Base-by-base conservation (phyloP, 1,139 yeast species). In the Neolecta irregularis region DNA sequence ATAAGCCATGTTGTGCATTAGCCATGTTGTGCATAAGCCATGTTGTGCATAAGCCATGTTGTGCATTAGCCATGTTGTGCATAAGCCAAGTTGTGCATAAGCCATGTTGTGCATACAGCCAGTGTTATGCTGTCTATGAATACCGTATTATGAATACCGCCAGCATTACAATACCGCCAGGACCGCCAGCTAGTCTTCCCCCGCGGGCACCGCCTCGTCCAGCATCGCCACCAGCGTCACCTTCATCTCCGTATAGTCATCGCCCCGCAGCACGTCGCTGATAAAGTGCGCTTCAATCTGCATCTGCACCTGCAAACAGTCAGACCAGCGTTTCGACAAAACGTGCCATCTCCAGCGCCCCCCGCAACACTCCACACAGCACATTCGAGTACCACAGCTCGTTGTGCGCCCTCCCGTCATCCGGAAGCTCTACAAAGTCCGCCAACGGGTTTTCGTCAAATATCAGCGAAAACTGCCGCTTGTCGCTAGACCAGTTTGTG, bases 121-220 rank as follows among this genome's bases (percentile, higher is more conserved):
- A n/a, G n/a, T n/a, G n/a, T n/a, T n/a, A n/a, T n/a, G n/a, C n/a
- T n/a, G n/a, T n/a, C n/a, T n/a, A n/a, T n/a, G n/a, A n/a, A n/a
- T n/a, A n/a, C n/a, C n/a, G n/a, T n/a, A n/a, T n/a, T n/a, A n/a
- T n/a, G n/a, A n/a, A n/a, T n/a, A n/a, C n/a, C n/a, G n/a, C n/a
- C n/a, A n/a, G n/a, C n/a, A n/a, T n/a, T n/a, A n/a, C n/a, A n/a
- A n/a, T n/a, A n/a, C n/a, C n/a, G n/a, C n/a, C n/a, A n/a, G n/a
- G n/a, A n/a, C n/a, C n/a, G n/a, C n/a, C n/a, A n/a, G 23, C 32
- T 58, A 83, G 48, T 85, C 95, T 55, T 88, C 96, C 15, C 96
- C 96, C 5, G 93, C 93, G 6, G 98, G 98, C 31, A 88, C 77
- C 58, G 88, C 98, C 52, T 88, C 98, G 54, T 79, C 83, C 46